phyloP scores from a whole-genome alignment of 495 filamentous ascomycete genomes.

The Lepidopterella palustris region DNA sequence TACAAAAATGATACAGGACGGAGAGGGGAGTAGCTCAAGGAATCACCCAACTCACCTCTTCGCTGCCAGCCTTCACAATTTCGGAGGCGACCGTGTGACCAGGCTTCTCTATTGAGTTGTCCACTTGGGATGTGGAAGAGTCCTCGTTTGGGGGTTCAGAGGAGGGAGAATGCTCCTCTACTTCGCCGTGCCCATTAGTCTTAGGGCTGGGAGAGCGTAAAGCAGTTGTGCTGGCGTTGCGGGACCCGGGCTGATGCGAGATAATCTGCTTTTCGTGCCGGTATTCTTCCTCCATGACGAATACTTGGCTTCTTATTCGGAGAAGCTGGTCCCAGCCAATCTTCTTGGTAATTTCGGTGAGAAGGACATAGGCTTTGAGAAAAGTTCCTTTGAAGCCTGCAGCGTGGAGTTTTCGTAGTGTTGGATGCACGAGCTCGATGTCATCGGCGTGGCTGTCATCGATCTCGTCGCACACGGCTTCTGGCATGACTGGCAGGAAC shows the following conservation, averaged over 20 bases:
- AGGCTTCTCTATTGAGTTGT: conserved; percentile 65
- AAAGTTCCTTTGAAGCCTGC: conserved; percentile 90
- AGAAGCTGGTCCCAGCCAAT: conserved; percentile 97
- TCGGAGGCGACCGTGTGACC: conserved; percentile 76
- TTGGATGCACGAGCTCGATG: conserved; percentile 79
- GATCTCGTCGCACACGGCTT: conserved; percentile 92
- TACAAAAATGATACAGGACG: conserved; percentile 21
- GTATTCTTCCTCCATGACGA: conserved; percentile 99
- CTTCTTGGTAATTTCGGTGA: conserved; percentile 89
- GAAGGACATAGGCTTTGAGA: conserved; percentile 82
- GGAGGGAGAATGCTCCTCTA: conserved; percentile 29
- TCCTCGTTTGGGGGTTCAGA: conserved; percentile 17
- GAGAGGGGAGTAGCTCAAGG: too few species aligned
- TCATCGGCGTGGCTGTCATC: conserved; percentile 72
- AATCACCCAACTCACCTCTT: conserved; percentile 50
- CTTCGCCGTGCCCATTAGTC: conserved; percentile 53
- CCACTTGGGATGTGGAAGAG: conserved; percentile 16
- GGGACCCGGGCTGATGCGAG: conserved; percentile 41
- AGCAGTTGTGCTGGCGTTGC: conserved; percentile 70
- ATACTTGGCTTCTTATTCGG: conserved; percentile 88
- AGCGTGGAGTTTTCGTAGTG: conserved; percentile 78
- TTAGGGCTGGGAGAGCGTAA: conserved; percentile 58
- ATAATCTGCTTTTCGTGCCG: conserved; percentile 75
- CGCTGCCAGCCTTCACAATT: conserved; percentile 69
- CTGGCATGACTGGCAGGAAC: conserved; percentile 75